These are phyloP conservation scores for Lactarius deliciosus DNA, from an alignment of 768 basidiomycete genomes.

Conservation along the genomic window DNA sequence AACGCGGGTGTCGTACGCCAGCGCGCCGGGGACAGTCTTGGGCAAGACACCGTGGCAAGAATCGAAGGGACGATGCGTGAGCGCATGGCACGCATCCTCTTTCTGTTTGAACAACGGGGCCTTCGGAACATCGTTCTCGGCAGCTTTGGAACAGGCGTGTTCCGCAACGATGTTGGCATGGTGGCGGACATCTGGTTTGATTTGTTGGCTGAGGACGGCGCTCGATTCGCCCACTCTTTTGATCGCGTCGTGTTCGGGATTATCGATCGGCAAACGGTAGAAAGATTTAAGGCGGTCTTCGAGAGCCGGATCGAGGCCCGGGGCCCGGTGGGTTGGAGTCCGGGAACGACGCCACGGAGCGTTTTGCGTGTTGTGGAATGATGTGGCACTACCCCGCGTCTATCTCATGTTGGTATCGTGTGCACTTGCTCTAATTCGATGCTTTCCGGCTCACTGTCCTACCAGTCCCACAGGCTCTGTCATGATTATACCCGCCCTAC, in stretches of 20 bases:
- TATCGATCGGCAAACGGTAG: conserved; percentile 49
- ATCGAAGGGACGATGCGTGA: conserved; percentile 64
- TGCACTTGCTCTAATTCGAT: background rate
- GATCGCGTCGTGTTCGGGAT: conserved; percentile 68
- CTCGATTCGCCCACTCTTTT: conserved; percentile 59
- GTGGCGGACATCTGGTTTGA: conserved; percentile 68
- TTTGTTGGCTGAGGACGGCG: conserved; percentile 47
- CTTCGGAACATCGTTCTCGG: conserved; percentile 64
- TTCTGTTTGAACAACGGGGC: conserved; percentile 61
- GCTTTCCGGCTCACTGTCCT: background rate
- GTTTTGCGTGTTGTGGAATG: conserved; percentile 21
- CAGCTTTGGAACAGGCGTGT: conserved; percentile 78
- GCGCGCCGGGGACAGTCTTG: conserved; percentile 11
- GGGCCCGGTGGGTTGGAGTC: background rate
- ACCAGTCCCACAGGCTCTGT: background rate
- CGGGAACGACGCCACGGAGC: conserved; percentile 3
- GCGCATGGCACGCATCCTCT: conserved; percentile 67
- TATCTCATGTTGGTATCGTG: background rate
- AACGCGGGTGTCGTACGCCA: conserved; percentile 57
- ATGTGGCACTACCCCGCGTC: conserved; percentile 55
- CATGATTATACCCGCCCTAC: background rate
- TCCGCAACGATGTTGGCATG: conserved; percentile 57
- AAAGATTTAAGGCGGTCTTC: conserved; percentile 42
- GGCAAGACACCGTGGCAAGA: conserved; percentile 26
- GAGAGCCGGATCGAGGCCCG: conserved; percentile 26